Base-by-base conservation (phyloP, 805 yeast species). In the Candida ascalaphidarum region DNA sequence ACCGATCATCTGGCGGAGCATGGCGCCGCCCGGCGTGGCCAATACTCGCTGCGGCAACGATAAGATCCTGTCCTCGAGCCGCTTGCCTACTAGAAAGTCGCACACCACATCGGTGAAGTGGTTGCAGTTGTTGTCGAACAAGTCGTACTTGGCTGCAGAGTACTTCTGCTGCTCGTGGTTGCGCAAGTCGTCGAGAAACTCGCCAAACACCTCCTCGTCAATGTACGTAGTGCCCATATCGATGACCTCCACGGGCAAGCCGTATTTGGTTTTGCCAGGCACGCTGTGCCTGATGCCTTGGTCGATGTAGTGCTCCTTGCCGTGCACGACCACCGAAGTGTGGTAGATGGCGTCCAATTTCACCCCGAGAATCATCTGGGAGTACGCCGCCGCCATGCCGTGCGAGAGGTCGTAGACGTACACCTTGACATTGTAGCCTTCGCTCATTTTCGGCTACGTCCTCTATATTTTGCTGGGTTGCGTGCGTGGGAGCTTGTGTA, bases 111-210 rank as follows among this genome's bases (percentile, higher is more conserved):
- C 68, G 12, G 79, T 63, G 51, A 78, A 77, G 50, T 79, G 78
- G 50, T 77, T 77, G 50, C 85, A 77, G 43, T 77, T 77, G 49
- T 77, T 77, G 29, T 65, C 63, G 33, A 77, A 74, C 33, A 77
- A 48, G 37, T 74, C 73, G 51, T 77, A 77, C 21, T 50, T 56
- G 7, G 55, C 57, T 7, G 74, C 66, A 11, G 58, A 46, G 39
- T 62, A 75, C 33, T 63, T 68, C 26, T 31, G 31, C n/a, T 49
- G 52, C 8, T 58, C 58, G 31, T 55, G 58, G 25, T 42, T 37
- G 18, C 50, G 46, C 17, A 76, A 48, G 25, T 76, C 80, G 3
- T 55, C 58, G 17, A 77, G 37, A 42, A 63, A 77, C 27, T 74
- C 82, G 21, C 56, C 51, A 12, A 74, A 55, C 3, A 76, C 48